Conservation (phyloP, 1,284 basidiomycete genomes). For the Malassezia obtusa region DNA sequence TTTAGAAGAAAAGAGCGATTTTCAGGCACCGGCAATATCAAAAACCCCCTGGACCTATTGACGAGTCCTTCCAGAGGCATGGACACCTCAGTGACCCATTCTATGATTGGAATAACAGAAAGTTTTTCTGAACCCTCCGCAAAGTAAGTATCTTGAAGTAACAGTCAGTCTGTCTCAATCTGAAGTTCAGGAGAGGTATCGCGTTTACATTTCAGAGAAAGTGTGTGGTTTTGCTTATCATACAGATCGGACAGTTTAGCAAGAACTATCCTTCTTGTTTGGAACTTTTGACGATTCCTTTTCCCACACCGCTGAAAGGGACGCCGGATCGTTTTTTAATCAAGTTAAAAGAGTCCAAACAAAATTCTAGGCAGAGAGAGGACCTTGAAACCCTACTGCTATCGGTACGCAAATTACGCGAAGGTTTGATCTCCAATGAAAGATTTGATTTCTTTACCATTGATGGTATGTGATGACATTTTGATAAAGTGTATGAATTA, state of each 20-base stretch:
- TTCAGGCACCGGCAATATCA: background rate
- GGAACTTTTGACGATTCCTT: background rate
- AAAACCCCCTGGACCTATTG: constrained; percentile 2
- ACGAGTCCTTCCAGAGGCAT: constrained; percentile 10
- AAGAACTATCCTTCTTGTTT: background rate
- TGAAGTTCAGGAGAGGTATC: constrained; percentile 3
- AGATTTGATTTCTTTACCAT: constrained; percentile 6
- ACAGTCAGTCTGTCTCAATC: background rate
- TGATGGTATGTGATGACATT: background rate
- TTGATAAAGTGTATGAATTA: constrained; percentile 5
- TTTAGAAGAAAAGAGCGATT: background rate
- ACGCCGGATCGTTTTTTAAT: background rate
- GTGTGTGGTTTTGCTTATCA: background rate
- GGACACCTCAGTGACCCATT: background rate
- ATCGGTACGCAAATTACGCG: constrained; percentile 10
- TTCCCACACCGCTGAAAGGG: background rate
- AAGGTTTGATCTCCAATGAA: constrained; percentile 9
- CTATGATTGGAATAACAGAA: background rate
- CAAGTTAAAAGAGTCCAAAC: background rate
- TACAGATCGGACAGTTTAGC: no score
- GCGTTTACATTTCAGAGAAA: constrained; percentile 3
- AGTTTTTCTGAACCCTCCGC: background rate
- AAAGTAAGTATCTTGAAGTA: constrained; percentile 1
- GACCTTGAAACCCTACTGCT: constrained; percentile 4
- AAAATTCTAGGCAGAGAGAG: background rate